Evolutionary conservation across 2,329 filamentous ascomycete species (phyloP), one percentile per base, ranked within the genome.

Genomic region (Blastomyces parvus): DNA sequence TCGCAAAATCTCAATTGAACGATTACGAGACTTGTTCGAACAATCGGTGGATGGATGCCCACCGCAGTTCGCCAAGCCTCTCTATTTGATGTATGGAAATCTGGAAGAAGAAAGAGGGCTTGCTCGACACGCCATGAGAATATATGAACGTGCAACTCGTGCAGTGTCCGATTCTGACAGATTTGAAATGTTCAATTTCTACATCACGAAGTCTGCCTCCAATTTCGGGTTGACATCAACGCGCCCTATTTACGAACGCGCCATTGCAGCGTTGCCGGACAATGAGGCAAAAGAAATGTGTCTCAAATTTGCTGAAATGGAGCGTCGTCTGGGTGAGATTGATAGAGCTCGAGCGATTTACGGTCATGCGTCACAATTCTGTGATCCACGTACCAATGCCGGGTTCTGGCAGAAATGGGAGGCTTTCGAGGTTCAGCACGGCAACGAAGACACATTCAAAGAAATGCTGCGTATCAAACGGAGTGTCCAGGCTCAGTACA

Each of bases 361-460:
- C 72, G 93, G 92, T 0, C 94, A 99, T 73, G 94, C 90, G 14
- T 96, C 90, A 53, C 94, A 99, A 74, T 99, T 97, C 77, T 96
- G 91, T 78, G 95, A 99, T 75, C 94, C 94, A 9, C 84, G 95
- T 62, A 96, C 91, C 17, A 91, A 90, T 69, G 87, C 89, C 8
- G 86, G 84, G 19, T 99, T 97, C 78, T 99, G 95, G 95, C 83
- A 87, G 70, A 95, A 93, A 74, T 99, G 94, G 94, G 94, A 99
- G 76, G 83, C 87, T 62, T 99, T 99, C 76, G 95, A 99, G 77
- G 91, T 97, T 27, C 89, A 95, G 74, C 94, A 99, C 73, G 94
- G 94, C 67, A 99, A 99, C 77, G 95, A 99, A 75, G 94, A 99
- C 75, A 99, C 95, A 0, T 99, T 95, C 83, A 97, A 96, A 80